phyloP scores from a whole-genome alignment of 768 basidiomycete genomes.

The Pulveroboletus sp. region DNA sequence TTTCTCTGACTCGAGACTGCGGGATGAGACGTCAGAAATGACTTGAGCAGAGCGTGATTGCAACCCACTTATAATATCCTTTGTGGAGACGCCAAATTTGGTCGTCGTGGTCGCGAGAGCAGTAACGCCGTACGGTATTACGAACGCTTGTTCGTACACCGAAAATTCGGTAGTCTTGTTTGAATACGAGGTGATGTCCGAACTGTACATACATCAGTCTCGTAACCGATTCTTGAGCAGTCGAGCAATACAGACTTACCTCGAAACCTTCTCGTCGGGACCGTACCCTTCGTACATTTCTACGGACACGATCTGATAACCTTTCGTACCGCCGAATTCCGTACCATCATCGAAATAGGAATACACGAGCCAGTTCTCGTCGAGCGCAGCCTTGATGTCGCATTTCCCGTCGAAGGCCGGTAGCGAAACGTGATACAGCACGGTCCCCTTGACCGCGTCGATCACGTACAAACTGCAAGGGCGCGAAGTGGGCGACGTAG shows the following conservation, averaged over 20 bases:
- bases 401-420: constrained; percentile 46
- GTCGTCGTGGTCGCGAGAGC: constrained; percentile 75
- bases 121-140: constrained; percentile 64
- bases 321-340: constrained; percentile 50
- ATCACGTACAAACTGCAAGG: constrained; percentile 70
- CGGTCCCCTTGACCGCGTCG: constrained; percentile 74
- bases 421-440: constrained; percentile 63
- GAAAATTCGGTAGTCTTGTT: constrained; percentile 50
- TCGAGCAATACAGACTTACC: too few relatives aligned
- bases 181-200: constrained; percentile 53
- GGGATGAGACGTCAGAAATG: background rate
- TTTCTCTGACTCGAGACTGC: constrained; percentile 73
- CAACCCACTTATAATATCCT: constrained; percentile 79
- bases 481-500: constrained; percentile 10
- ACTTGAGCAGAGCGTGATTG: background rate
- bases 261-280: constrained; percentile 64
- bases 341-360: constrained; percentile 69
- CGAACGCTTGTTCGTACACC: constrained; percentile 64
- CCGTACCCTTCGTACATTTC: constrained; percentile 82
- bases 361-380: constrained; percentile 94
- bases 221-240: too few relatives aligned
- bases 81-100: constrained; percentile 82
- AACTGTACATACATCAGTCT: constrained; percentile 34
- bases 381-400: constrained; percentile 63
- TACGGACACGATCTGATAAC: constrained; percentile 71